Percentiles rank a stretch among this genome's conserved stretches.
phyloP scores from a whole-genome alignment of 306 rosid genomes.

The Castanea mollissima region DNA sequence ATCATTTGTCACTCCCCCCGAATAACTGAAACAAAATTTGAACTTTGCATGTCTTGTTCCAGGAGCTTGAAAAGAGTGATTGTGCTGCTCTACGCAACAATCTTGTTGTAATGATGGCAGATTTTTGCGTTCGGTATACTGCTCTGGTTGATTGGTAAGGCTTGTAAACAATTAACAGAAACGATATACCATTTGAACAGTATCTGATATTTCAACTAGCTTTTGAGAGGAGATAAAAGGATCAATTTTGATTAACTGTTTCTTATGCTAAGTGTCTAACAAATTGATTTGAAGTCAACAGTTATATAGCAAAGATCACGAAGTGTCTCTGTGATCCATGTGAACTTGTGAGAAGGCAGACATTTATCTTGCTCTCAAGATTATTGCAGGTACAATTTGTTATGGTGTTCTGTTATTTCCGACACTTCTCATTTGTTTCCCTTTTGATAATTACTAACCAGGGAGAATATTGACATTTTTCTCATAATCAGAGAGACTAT shows the following conservation, averaged over 20 bases:
- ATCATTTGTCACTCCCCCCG: neutral
- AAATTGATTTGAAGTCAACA: constrained; percentile 45
- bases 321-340: constrained; percentile 90
- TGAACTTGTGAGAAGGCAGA: constrained; percentile 95
- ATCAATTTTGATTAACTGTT: neutral
- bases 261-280: constrained; percentile 24
- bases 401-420: neutral
- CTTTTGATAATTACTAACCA: constrained; percentile 8
- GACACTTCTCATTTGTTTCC: neutral
- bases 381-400: constrained; percentile 68
- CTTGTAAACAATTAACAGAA: neutral
- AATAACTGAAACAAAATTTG: constrained; percentile 11
- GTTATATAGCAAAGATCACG: constrained; percentile 81
- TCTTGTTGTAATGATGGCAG: constrained; percentile 81
- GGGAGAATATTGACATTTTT: neutral
- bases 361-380: constrained; percentile 85
- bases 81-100: constrained; percentile 90
- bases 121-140: constrained; percentile 90
- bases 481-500: constrained; percentile 50
- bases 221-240: neutral
- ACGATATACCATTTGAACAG: neutral
- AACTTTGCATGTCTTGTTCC: constrained; percentile 3
- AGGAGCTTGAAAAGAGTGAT: constrained; percentile 87
- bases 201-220: neutral
- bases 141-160: constrained; percentile 97